These are phyloP conservation scores for Sporisorium scitamineum DNA, from an alignment of 1,284 basidiomycete species.

Conservation along the genomic window DNA sequence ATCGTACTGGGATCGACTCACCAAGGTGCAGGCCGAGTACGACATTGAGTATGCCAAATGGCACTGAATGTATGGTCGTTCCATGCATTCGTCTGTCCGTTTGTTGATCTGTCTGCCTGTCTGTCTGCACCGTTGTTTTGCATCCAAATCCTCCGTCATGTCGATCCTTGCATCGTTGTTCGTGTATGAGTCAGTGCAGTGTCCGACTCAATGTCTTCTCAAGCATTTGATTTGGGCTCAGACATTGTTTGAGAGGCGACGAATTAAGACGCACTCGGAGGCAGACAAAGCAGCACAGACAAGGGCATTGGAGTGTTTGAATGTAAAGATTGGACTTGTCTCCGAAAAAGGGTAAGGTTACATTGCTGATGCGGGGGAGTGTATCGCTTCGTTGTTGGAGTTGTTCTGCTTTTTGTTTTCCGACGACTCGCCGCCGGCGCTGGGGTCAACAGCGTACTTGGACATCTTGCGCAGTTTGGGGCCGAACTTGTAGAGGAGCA, in stretches of 20 bases:
- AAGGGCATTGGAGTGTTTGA: no score
- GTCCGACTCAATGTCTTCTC: no score
- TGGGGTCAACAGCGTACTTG: constrained; percentile 40
- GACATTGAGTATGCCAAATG: constrained; percentile 19
- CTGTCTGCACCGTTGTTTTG: no score
- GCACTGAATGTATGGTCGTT: constrained; percentile 12
- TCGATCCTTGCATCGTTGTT: not conserved
- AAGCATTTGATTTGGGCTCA: no score
- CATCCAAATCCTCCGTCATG: not conserved
- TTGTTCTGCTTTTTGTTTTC: constrained; percentile 7
- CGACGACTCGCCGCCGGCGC: not conserved
- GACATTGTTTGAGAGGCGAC: no score
- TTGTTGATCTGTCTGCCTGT: no score
- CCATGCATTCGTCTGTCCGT: not conserved
- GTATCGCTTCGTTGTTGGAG: constrained; percentile 4
- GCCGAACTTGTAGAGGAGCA: constrained; percentile 56
- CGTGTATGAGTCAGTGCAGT: not conserved
- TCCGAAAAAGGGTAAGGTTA: no score
- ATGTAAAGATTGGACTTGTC: no score
- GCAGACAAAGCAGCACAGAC: no score
- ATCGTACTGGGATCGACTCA: constrained; percentile 44
- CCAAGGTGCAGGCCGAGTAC: constrained; percentile 34
- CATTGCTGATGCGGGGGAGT: no score
- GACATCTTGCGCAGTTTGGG: constrained; percentile 51
- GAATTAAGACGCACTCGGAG: no score